Percentiles rank a stretch among this genome's conserved stretches.
Conservation (phyloP, 2,329 filamentous ascomycete genomes). For the Colletotrichum neosansevieriae region DNA sequence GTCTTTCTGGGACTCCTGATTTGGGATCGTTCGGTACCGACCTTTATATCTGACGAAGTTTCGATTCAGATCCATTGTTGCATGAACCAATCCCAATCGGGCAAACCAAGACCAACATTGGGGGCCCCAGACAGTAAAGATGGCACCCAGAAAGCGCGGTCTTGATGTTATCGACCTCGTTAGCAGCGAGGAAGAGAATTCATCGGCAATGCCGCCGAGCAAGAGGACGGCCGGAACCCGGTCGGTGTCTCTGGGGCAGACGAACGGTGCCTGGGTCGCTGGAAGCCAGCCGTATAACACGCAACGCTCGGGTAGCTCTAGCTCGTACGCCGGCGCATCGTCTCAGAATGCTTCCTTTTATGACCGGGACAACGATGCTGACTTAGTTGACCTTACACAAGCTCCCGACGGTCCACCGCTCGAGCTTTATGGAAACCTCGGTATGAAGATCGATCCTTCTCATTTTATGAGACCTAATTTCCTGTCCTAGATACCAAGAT, state of each 20-base stretch:
- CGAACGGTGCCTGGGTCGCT: conserved; percentile 40
- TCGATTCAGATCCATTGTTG: conserved; percentile 9
- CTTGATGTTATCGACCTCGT: conserved; percentile 57
- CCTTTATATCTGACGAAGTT: conserved; percentile 20
- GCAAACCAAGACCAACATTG: not conserved
- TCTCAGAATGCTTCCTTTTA: conserved; percentile 38
- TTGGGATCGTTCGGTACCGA: conserved; percentile 31
- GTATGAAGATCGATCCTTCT: conserved; percentile 45
- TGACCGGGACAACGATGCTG: conserved; percentile 49
- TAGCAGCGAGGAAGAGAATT: conserved; percentile 47
- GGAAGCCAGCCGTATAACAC: conserved; percentile 21
- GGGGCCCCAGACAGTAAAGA: conserved; percentile 4
- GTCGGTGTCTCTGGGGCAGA: conserved; percentile 1
- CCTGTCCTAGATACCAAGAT: conserved; percentile 57
- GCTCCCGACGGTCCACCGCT: conserved; percentile 53
- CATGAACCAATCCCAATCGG: conserved; percentile 15
- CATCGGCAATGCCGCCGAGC: conserved; percentile 5
- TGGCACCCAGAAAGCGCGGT: conserved; percentile 50
- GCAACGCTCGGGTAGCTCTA: conserved; percentile 7
- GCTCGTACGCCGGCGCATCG: conserved; percentile 25
- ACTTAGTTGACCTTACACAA: conserved; percentile 59
- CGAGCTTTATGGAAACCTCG: conserved; percentile 62
- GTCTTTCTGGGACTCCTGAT: conserved; percentile 1
- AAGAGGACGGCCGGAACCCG: conserved; percentile 23
- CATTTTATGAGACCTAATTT: conserved; percentile 14